These are phyloP conservation scores for Rubia yunnanensis DNA, from an alignment of 257 asterid genomes.

Conservation along the genomic window DNA sequence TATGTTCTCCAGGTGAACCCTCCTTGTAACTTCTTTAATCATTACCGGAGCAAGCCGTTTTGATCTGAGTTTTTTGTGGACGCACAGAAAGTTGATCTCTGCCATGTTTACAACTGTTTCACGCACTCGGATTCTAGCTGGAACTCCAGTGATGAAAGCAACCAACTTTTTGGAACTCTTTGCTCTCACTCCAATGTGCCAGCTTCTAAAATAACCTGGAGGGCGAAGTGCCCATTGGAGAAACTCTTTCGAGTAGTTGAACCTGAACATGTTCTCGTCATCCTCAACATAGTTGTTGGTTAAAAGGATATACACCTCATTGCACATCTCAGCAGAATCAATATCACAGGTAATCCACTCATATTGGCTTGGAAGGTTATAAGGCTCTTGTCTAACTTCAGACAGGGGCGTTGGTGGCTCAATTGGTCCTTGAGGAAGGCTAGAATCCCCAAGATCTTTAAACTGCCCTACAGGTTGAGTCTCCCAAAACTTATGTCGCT, in stretches of 20 bases:
- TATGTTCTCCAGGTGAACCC: conserved; percentile 44
- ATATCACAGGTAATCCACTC: conserved; percentile 46
- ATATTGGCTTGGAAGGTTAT: conserved; percentile 42
- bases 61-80: conserved; percentile 50
- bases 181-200: conserved; percentile 56
- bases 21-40: conserved; percentile 51
- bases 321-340: conserved; percentile 39
- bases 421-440: conserved; percentile 44
- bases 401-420: conserved; percentile 38
- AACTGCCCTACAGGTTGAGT: conserved; percentile 55
- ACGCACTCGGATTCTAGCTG: conserved; percentile 37
- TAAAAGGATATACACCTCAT: conserved; percentile 41
- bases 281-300: conserved; percentile 51
- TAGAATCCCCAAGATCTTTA: conserved; percentile 35
- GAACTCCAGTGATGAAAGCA: conserved; percentile 45
- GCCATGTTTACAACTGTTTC: conserved; percentile 37
- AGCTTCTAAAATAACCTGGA: conserved; percentile 32
- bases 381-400: conserved; percentile 54
- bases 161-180: conserved; percentile 41
- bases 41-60: conserved; percentile 51
- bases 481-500: conserved; percentile 49
- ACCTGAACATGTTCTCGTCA: conserved; percentile 48
- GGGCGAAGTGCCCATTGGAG: conserved; percentile 53
- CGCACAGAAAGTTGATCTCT: conserved; percentile 49
- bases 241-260: conserved; percentile 50